These are phyloP conservation scores for Linderniella brevidens DNA, from an alignment of 257 asterid species.

Conservation along the genomic window DNA sequence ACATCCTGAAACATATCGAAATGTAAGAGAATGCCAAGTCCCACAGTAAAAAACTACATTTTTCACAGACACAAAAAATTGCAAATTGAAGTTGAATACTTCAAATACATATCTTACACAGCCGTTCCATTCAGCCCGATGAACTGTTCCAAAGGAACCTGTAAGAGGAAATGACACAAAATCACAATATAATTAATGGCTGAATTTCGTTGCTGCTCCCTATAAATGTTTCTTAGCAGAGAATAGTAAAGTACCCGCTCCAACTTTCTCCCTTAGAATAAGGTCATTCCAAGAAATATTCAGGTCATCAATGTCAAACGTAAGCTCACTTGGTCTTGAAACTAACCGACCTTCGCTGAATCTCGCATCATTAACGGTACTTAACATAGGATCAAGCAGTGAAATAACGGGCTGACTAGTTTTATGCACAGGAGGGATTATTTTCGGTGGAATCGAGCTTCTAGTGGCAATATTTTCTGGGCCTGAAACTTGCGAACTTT, in stretches of 20 bases:
- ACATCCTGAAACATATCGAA: conserved; percentile 55
- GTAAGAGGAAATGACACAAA: conserved; percentile 14
- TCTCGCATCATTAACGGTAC: conserved; percentile 20
- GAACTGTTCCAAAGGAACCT: conserved; percentile 98
- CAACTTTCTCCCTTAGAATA: conserved; percentile 67
- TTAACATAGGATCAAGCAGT: conserved; percentile 23
- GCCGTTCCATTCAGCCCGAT: conserved; percentile 99
- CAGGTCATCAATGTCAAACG: conserved; percentile 58
- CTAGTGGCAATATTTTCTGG: conserved; percentile 23
- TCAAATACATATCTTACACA: conserved; percentile 49
- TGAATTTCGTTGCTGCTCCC: conserved; percentile 4
- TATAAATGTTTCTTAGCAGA: conserved; percentile 1
- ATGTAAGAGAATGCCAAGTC: conserved; percentile 1
- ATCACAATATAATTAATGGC: conserved; percentile 11
- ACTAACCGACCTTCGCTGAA: conserved; percentile 33
- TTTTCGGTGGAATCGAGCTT: conserved; percentile 22
- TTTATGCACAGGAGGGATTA: conserved; percentile 24
- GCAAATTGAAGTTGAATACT: conserved; percentile 4
- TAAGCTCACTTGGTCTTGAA: conserved; percentile 31
- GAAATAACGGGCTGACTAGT: conserved; percentile 27
- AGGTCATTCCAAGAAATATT: conserved; percentile 87
- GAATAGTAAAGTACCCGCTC: conserved; percentile 52
- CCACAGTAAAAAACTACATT: neutral
- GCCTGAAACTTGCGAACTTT: conserved; percentile 22
- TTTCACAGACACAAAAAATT: neutral